Percentiles rank a stretch among this genome's conserved stretches.
Conservation (phyloP, 768 basidiomycete species). For the Megacollybia marginata region DNA sequence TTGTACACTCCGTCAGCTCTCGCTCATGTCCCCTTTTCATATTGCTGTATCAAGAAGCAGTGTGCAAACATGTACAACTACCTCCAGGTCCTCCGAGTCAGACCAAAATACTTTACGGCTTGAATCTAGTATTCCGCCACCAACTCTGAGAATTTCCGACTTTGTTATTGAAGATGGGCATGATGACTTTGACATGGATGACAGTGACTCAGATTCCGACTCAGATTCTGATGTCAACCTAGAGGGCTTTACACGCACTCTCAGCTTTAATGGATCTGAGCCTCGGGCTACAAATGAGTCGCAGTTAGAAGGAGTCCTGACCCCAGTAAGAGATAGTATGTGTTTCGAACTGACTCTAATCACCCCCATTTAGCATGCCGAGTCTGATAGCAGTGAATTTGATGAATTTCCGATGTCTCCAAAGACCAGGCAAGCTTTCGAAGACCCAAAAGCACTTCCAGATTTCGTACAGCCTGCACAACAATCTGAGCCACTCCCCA, state of each 20-base stretch:
- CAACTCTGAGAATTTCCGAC: not conserved
- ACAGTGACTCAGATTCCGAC: not conserved
- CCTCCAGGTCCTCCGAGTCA: too few species aligned
- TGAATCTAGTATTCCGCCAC: not conserved
- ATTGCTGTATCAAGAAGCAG: conserved; percentile 7
- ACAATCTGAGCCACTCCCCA: not conserved
- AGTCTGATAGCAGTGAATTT: not conserved
- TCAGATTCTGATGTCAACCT: not conserved
- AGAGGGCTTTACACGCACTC: not conserved
- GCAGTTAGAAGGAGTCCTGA: too few species aligned
- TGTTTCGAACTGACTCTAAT: too few species aligned
- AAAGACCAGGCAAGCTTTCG: not conserved
- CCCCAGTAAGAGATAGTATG: too few species aligned
- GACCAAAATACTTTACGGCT: not conserved
- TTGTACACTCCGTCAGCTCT: conserved; percentile 8
- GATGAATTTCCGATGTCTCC: conserved; percentile 3
- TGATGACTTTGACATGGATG: not conserved
- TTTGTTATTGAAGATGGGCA: not conserved
- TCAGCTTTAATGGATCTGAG: too few species aligned
- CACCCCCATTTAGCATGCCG: too few species aligned
- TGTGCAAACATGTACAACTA: conserved; percentile 5
- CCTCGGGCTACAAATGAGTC: too few species aligned
- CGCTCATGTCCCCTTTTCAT: not conserved
- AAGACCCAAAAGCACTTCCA: not conserved
- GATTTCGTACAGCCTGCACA: not conserved